Evolutionary conservation across 495 filamentous ascomycete species (phyloP).

Genomic region (Penicillium malachiteum): DNA sequence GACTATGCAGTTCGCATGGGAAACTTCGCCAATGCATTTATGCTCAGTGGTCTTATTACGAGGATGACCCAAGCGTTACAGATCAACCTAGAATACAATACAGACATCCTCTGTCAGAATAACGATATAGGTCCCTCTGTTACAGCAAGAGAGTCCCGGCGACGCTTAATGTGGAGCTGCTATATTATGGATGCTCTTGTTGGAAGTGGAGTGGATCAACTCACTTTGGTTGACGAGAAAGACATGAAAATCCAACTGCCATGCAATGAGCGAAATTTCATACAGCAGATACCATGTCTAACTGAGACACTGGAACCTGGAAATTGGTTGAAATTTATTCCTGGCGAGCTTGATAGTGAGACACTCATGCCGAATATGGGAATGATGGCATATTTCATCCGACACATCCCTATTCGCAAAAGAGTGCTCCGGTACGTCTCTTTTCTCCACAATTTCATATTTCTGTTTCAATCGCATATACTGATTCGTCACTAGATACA

Average conservation of each 20-base stretch:
- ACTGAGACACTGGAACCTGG: slow-evolving; percentile 28
- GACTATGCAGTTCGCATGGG: slow-evolving; percentile 34
- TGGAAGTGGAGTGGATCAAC: slow-evolving; percentile 35
- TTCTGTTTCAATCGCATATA: neutral
- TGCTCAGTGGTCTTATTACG: slow-evolving; percentile 36
- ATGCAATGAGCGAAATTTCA: slow-evolving; percentile 31
- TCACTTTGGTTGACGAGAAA: slow-evolving; percentile 31
- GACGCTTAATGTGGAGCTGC: slow-evolving; percentile 41
- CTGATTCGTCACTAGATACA: slow-evolving; percentile 16
- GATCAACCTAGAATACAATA: slow-evolving; percentile 37
- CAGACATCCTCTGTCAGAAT: slow-evolving; percentile 33
- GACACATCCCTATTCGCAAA: slow-evolving; percentile 31
- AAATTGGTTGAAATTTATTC: slow-evolving; percentile 24
- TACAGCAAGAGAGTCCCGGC: slow-evolving; percentile 28
- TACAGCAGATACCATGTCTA: slow-evolving; percentile 27
- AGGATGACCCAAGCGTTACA: slow-evolving; percentile 40
- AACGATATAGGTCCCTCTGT: slow-evolving; percentile 16
- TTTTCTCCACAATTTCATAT: neutral
- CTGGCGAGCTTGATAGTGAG: slow-evolving; percentile 11
- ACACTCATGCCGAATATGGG: slow-evolving; percentile 28
- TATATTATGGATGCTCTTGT: slow-evolving; percentile 39
- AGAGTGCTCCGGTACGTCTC: slow-evolving; percentile 20
- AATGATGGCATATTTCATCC: slow-evolving; percentile 33
- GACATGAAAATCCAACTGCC: slow-evolving; percentile 41
- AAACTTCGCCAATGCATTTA: slow-evolving; percentile 37